Base-by-base conservation (phyloP, 192 early-diverging fungal genomes). In the Coemansia sp. region DNA sequence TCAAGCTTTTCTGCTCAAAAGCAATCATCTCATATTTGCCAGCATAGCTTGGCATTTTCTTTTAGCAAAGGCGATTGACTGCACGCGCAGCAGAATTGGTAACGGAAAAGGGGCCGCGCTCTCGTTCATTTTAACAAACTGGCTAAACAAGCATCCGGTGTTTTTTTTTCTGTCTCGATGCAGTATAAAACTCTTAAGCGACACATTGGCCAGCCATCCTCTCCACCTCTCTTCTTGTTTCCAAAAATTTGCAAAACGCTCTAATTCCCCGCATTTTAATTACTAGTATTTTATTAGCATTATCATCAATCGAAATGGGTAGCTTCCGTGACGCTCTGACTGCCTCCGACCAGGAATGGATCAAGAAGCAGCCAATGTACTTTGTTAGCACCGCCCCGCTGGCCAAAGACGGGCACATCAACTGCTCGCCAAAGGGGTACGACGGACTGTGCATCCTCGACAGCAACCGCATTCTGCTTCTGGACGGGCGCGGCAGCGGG, bases 381-480 rank as follows among this genome's bases (percentile, higher is more conserved):
- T 84, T 82, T 46, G 77, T 84, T n/a, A 73, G 61, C 9, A 70
- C 78, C 1, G 77, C 80, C n/a, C 82, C 82, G 3, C 53, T 78
- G 48, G 60, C 52, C 26, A 64, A 55, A 23, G 46, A 33, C 30
- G 82, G 80, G 1, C 72, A 69, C 33, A 80, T 84, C 63, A 84
- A 84, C 41, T 25, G 58, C 19, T 84, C 82, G 19, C 82, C 82
- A 34, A 82, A 82, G 52, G 82, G 82, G 42, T 78, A 82, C 55
- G 80, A 79, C 47, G 52, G 62, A 24, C 66, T 84, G 43, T 57
- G 77, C n/a, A 49, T 84, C 27, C 50, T 84, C 29, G 42, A 39
- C 52, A 38, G 42, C 55, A 55, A 53, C 47, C 67, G 67, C 47
- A 17, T 71, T 22, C 15, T 71, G 4, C 33, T 63, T 9, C 60